A percentile compares a stretch with the other conserved stretches of the same genome.
Conservation (phyloP, 78 protist species). For the Thecamonas trahens region DNA sequence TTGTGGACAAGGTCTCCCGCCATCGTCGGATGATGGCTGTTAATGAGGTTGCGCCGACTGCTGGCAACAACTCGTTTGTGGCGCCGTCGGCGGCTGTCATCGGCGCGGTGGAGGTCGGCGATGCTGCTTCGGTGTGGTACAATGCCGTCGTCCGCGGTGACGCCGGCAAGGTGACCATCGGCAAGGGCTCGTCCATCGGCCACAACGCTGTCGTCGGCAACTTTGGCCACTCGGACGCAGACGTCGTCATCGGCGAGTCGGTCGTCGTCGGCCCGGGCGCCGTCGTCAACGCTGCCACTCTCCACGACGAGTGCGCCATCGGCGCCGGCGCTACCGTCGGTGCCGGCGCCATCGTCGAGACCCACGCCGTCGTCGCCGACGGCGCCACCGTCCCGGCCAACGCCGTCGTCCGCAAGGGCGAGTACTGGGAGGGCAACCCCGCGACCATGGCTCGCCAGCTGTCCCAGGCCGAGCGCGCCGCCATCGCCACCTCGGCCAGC, state of each 20-base stretch:
- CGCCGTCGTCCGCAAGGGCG: constrained; percentile 11
- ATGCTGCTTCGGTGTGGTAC: constrained; percentile 16
- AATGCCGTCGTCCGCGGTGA: constrained; percentile 24
- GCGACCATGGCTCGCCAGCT: too few species aligned
- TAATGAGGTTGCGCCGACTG: too few species aligned
- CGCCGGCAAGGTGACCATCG: background rate
- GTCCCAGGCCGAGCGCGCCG: too few species aligned
- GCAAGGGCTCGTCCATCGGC: constrained; percentile 3
- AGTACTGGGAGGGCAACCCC: constrained; percentile 36
- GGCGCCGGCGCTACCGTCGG: constrained; percentile 8
- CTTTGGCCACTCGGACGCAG: too few species aligned
- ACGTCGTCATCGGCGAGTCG: background rate
- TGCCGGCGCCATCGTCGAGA: constrained; percentile 17
- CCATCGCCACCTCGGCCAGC: too few species aligned
- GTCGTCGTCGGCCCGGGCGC: constrained; percentile 18
- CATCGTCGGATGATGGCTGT: too few species aligned
- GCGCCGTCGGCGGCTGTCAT: constrained; percentile 32
- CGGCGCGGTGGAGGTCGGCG: constrained; percentile 15
- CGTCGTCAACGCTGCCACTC: background rate
- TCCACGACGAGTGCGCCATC: too few species aligned
- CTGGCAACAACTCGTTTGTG: constrained; percentile 15
- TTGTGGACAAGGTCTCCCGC: too few species aligned
- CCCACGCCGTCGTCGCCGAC: too few species aligned
- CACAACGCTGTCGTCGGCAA: constrained; percentile 11
- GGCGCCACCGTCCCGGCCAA: constrained; percentile 14